A percentile compares a stretch with the other conserved stretches of the same genome.
phyloP scores from a whole-genome alignment of 352 stramenopile species.

The Globisporangium heterothallicum region DNA sequence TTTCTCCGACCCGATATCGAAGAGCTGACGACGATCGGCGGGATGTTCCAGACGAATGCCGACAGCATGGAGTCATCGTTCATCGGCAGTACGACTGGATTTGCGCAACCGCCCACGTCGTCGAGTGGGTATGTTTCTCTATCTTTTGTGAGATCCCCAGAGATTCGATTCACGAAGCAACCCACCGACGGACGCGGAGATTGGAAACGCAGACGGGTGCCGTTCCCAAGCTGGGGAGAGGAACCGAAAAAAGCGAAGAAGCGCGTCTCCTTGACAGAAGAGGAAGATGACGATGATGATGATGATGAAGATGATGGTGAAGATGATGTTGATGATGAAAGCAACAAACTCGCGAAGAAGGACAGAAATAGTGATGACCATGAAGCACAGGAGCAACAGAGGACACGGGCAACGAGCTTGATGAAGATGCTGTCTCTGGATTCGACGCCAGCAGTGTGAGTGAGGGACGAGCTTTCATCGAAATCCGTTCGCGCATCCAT shows the following conservation, averaged over 20 bases:
- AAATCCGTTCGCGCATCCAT: neutral
- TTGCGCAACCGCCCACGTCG: conserved; percentile 18
- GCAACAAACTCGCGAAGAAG: conserved; percentile 20
- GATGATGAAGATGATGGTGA: conserved; percentile 27
- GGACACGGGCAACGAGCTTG: conserved; percentile 27
- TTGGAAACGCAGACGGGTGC: conserved; percentile 51
- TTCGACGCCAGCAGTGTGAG: neutral
- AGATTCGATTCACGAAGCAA: conserved; percentile 71
- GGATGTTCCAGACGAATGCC: conserved; percentile 21
- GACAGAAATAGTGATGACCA: neutral
- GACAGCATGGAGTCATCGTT: conserved; percentile 17
- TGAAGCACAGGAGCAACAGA: conserved; percentile 10
- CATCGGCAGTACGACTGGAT: conserved; percentile 14
- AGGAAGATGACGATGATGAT: conserved; percentile 21
- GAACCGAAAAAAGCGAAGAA: conserved; percentile 21
- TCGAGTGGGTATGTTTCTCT: conserved; percentile 69
- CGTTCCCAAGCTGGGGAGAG: conserved; percentile 27
- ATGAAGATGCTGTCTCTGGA: conserved; percentile 57
- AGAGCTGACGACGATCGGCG: conserved; percentile 33
- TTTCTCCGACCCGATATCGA: conserved; percentile 63
- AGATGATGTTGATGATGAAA: conserved; percentile 34
- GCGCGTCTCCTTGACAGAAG: conserved; percentile 15
- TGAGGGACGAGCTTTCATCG: neutral
- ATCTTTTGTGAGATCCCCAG: conserved; percentile 62
- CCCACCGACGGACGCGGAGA: conserved; percentile 37